Evolutionary conservation across 2,329 filamentous ascomycete species (phyloP).

Genomic region (Hypoxylon sp.): DNA sequence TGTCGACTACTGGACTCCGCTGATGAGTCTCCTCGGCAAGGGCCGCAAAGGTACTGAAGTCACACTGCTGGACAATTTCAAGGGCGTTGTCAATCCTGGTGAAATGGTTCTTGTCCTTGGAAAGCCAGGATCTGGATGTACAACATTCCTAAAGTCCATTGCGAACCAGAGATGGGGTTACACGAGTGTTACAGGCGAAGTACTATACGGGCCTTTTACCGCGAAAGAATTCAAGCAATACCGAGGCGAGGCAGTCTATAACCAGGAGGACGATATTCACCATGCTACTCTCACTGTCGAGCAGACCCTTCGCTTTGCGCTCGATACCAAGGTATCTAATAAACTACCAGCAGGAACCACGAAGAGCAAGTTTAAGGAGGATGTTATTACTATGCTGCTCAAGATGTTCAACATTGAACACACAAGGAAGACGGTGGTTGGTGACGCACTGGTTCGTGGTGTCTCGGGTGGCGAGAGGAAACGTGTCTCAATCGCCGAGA

Average conservation of each 20-base stretch:
- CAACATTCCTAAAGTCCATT: conserved; percentile 76
- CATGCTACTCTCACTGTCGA: conserved; percentile 87
- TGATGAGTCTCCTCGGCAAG: conserved; percentile 72
- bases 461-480: conserved; percentile 84
- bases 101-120: conserved; percentile 91
- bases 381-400: conserved; percentile 78
- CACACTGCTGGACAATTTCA: conserved; percentile 79
- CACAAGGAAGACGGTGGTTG: conserved; percentile 85
- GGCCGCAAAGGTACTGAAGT: conserved; percentile 77
- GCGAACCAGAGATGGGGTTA: conserved; percentile 73
- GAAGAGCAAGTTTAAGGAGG: conserved; percentile 80
- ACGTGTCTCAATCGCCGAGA: conserved; percentile 85
- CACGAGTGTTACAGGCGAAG: conserved; percentile 72
- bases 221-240: conserved; percentile 79
- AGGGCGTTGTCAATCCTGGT: conserved; percentile 78
- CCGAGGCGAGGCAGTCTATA: conserved; percentile 86
- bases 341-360: conserved; percentile 81
- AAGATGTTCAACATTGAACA: conserved; percentile 97
- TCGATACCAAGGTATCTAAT: conserved; percentile 86
- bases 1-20: conserved; percentile 78
- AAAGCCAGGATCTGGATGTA: conserved; percentile 79
- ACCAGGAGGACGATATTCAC: conserved; percentile 87
- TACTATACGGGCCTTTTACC: conserved; percentile 80
- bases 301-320: conserved; percentile 86
- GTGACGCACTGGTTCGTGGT: conserved; percentile 83